Evolutionary conservation across 371 early-diverging fungal genomes (phyloP), one percentile per base, ranked within the genome.

Genomic region (Umbelopsis sp.): DNA sequence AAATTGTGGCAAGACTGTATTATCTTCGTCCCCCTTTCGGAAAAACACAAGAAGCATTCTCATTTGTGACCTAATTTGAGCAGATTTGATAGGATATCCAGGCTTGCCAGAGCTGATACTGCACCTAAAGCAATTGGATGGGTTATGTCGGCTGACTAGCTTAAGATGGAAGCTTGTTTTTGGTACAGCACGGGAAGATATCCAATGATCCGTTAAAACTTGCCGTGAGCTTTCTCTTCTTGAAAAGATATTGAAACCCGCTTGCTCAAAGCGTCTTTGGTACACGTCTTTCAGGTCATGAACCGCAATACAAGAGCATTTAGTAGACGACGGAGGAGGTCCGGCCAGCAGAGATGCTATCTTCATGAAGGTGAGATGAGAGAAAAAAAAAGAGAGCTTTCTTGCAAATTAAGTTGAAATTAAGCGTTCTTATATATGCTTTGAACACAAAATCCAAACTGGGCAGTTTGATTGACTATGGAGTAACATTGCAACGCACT

Each of bases 91-190:
- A 5, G 83, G 80, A 0, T 76, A 74, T 32, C 80, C 77, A 41
- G 76, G 69, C 70, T 82, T 83, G 51, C 83, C 80, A 2, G 77
- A 79, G 3, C 83, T 79, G 63, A 83, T 77, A 44, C 79, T 79
- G 64, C 83, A 83, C 22, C 80, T 67, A 52, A 77, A 83, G 1
- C 79, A 79, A 25, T 57, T 29, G 6, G 79, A 76, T 65, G 79
- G 77, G 72, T 77, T 80, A 35, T 82, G 80, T 46, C 80, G 73
- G 0, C 78, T 79, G 69, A 80, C 78, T 4, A 80, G 74, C 46
- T 82, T 82, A 62, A 80, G 4, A 29, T 29, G 32, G 8, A 29
- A 29, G 9, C 29, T 53, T 14, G 53, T 53, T 11, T 24, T 29
- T 29, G 53, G 53, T 11, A 53, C 29, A 6, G 24, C 24, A 18